Percentiles rank a stretch among this genome's conserved stretches.
These are phyloP conservation scores for Kwoniella shivajii DNA, from an alignment of 1,284 basidiomycete species.

Conservation along the genomic window DNA sequence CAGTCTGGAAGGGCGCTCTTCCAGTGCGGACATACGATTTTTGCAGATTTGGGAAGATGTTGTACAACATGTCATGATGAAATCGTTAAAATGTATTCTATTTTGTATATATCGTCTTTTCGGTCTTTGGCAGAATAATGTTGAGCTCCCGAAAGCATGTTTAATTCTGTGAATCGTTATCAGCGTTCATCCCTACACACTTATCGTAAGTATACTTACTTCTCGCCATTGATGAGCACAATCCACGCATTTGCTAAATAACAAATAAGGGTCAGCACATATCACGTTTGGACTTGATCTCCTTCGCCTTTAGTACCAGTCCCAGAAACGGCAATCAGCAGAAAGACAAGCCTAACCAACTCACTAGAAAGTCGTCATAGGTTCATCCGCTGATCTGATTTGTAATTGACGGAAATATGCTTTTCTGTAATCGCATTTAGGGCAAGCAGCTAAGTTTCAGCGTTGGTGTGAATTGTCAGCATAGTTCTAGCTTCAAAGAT, in stretches of 20 bases:
- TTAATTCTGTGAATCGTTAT: neutral
- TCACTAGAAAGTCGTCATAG: constrained; percentile 90
- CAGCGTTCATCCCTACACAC: no score
- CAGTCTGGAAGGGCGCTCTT: no score
- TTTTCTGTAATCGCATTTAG: constrained; percentile 83
- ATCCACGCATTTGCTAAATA: constrained; percentile 49
- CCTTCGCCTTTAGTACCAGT: neutral
- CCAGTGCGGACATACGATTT: no score
- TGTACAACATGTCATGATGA: constrained; percentile 12
- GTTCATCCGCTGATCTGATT: constrained; percentile 94
- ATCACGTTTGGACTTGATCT: no score
- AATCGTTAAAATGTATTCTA: constrained; percentile 5
- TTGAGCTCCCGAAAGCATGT: no score
- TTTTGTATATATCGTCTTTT: constrained; percentile 3
- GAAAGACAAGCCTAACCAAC: constrained; percentile 10
- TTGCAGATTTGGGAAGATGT: no score
- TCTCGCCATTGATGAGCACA: constrained; percentile 55
- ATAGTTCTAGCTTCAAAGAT: neutral
- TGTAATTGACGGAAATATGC: constrained; percentile 97
- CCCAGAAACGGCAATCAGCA: neutral
- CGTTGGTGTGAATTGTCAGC: neutral
- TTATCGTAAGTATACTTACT: constrained; percentile 21
- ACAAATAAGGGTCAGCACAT: neutral
- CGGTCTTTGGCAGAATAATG: no score
- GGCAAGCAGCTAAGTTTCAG: constrained; percentile 67